Conservation (phyloP, 345 rosid genomes). For the Salix koriyanagi region DNA sequence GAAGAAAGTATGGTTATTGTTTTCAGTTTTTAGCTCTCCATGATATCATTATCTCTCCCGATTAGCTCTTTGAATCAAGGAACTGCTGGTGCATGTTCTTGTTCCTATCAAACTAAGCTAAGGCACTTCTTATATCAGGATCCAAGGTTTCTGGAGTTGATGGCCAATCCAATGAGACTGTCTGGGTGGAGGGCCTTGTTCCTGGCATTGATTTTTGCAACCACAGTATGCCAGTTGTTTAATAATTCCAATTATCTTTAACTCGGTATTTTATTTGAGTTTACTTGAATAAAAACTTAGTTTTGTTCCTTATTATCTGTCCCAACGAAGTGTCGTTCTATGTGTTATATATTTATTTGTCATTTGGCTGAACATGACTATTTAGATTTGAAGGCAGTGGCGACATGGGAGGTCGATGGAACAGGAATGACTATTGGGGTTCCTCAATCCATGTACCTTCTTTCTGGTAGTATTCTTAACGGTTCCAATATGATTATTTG, state of each 20-base stretch:
- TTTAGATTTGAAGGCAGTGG: slow-evolving; percentile 68
- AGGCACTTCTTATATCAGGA: slow-evolving; percentile 28
- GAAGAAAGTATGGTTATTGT: slow-evolving; percentile 36
- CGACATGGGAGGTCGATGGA: slow-evolving; percentile 98
- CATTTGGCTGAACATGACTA: slow-evolving; percentile 5
- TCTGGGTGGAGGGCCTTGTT: slow-evolving; percentile 97
- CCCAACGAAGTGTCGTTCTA: not conserved
- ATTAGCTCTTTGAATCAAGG: not conserved
- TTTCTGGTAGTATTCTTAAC: slow-evolving; percentile 52
- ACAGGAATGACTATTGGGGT: slow-evolving; percentile 55
- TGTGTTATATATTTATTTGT: not conserved
- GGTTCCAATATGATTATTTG: not conserved
- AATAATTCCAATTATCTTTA: not conserved
- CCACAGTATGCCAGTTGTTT: slow-evolving; percentile 57
- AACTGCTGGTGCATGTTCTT: not conserved
- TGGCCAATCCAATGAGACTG: slow-evolving; percentile 42
- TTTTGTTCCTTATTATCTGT: too few relatives aligned
- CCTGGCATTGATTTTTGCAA: slow-evolving; percentile 98
- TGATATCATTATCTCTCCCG: not conserved
- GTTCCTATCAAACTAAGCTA: slow-evolving; percentile 15
- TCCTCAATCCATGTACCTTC: slow-evolving; percentile 83
- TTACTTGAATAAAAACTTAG: too few relatives aligned
- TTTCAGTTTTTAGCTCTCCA: not conserved
- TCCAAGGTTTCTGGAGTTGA: slow-evolving; percentile 17
- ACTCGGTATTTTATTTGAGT: not conserved